Conservation (phyloP, 345 rosid species). For the Diplotaxis tenuifolia region DNA sequence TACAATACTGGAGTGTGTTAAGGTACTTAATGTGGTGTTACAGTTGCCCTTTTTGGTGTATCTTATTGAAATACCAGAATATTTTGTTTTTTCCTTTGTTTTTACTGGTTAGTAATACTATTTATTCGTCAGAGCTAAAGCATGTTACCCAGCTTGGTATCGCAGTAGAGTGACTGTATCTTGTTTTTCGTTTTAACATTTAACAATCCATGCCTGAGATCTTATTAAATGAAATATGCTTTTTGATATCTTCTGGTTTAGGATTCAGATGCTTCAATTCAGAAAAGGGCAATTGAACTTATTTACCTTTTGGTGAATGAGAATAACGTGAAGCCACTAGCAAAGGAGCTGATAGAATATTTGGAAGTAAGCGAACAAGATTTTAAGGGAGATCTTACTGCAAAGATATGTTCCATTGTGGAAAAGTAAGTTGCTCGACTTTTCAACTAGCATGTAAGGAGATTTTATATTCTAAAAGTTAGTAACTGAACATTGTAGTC, state of each 20-base stretch:
- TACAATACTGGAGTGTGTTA: constrained; percentile 94
- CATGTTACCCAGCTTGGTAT: not conserved
- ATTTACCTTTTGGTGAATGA: constrained; percentile 74
- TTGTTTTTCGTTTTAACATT: not conserved
- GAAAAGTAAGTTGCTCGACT: constrained; percentile 71
- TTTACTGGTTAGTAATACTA: constrained; percentile 5
- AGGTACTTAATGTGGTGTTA: constrained; percentile 52
- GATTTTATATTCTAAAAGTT: constrained; percentile 11
- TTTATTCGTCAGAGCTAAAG: not conserved
- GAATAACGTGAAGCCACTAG: constrained; percentile 80
- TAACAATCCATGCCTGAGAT: constrained; percentile 10
- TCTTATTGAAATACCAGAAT: constrained; percentile 8
- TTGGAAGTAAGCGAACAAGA: constrained; percentile 94
- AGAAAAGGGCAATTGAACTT: constrained; percentile 94
- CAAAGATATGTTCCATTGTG: constrained; percentile 90
- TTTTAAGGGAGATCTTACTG: constrained; percentile 91
- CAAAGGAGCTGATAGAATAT: constrained; percentile 84
- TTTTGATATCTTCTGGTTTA: constrained; percentile 45
- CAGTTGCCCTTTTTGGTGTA: constrained; percentile 20
- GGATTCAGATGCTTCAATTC: constrained; percentile 98
- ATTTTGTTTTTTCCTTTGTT: not conserved
- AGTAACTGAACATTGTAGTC: constrained; percentile 8
- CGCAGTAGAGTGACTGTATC: constrained; percentile 10
- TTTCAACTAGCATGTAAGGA: constrained; percentile 13
- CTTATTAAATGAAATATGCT: constrained; percentile 18